A percentile compares a stretch with the other conserved stretches of the same genome.
Conservation (phyloP, 2,329 filamentous ascomycete species). For the Amauroascus niger region DNA sequence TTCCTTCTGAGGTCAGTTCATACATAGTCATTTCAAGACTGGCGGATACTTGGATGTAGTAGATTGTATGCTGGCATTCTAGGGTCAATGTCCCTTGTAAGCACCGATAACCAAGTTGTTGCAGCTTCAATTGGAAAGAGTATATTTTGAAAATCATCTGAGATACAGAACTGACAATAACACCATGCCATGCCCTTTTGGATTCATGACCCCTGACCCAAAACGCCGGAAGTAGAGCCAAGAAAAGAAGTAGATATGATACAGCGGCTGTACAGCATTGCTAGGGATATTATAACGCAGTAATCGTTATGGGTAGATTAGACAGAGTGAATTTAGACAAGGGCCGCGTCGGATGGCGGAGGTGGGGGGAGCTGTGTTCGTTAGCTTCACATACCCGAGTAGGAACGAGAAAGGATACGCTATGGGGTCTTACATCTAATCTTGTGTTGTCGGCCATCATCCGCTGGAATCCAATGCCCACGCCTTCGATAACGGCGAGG, state of each 20-base stretch:
- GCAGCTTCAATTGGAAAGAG: neutral
- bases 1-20: too few relatives aligned
- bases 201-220: constrained; percentile 10
- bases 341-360: constrained; percentile 1
- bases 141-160: neutral
- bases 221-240: constrained; percentile 5
- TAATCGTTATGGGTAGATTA: neutral
- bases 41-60: too few relatives aligned
- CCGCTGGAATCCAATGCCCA: constrained; percentile 88
- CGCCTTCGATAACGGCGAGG: constrained; percentile 91
- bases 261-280: constrained; percentile 6
- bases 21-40: too few relatives aligned
- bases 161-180: neutral
- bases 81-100: too few relatives aligned
- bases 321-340: neutral
- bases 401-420: neutral
- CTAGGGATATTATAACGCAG: neutral
- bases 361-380: constrained; percentile 4
- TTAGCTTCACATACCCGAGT: neutral
- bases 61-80: too few relatives aligned
- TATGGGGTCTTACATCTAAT: constrained; percentile 52
- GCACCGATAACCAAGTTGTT: too few relatives aligned
- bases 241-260: constrained; percentile 3
- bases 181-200: constrained; percentile 12
- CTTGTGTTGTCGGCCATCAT: constrained; percentile 86